Conservation (phyloP, 73 alveolate genomes). For the Paramecium primaurelia region DNA sequence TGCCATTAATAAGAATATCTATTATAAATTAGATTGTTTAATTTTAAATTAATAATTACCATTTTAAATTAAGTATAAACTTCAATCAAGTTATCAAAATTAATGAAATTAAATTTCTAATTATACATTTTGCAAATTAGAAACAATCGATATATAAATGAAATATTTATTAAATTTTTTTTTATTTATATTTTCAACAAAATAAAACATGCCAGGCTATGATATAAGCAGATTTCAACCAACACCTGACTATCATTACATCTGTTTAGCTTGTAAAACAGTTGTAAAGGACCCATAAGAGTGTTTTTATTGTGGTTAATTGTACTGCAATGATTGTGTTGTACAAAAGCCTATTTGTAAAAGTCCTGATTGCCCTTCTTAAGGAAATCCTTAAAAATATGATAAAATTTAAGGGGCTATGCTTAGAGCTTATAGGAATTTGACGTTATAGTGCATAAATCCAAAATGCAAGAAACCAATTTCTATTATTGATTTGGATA, state of each 20-base stretch:
- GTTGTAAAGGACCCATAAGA: not conserved
- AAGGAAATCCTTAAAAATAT: not conserved
- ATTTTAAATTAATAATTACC: no score
- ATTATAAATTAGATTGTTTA: no score
- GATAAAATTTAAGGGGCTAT: not conserved
- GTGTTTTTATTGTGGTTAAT: not conserved
- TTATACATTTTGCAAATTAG: not conserved
- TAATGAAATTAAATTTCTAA: no score
- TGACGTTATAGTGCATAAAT: not conserved
- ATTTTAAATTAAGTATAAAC: no score
- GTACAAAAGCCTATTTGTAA: not conserved
- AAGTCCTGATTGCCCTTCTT: not conserved
- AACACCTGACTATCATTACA: not conserved
- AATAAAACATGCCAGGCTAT: not conserved
- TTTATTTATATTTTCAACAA: not conserved
- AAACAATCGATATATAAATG: not conserved
- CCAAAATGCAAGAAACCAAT: not conserved
- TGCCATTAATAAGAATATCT: no score
- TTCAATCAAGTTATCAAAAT: no score
- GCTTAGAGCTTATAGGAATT: not conserved
- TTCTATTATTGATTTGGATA: not conserved
- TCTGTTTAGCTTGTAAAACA: not conserved
- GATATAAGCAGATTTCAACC: not conserved
- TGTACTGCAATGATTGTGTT: not conserved
- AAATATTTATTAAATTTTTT: not conserved